Percentiles rank a stretch among this genome's conserved stretches.
Conservation (phyloP, 2,329 filamentous ascomycete species). For the Akanthomyces lecanii region DNA sequence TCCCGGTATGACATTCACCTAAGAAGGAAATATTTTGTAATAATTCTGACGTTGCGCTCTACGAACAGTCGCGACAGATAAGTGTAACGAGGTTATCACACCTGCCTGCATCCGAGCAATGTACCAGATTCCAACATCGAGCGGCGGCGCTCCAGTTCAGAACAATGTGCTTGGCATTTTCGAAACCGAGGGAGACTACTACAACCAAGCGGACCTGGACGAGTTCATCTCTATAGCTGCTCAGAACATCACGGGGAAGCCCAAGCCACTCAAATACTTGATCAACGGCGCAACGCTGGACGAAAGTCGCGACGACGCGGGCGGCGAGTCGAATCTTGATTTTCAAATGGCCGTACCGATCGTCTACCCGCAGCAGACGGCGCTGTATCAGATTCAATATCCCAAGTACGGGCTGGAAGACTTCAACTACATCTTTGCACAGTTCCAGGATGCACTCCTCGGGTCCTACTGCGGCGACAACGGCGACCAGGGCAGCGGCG, state of each 20-base stretch:
- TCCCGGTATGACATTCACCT: background rate
- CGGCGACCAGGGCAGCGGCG: slow-evolving; percentile 24
- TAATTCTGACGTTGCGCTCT: background rate
- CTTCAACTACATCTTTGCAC: slow-evolving; percentile 35
- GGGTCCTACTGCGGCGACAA: slow-evolving; percentile 43
- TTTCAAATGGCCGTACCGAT: slow-evolving; percentile 45
- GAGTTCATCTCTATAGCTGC: slow-evolving; percentile 35
- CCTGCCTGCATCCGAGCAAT: slow-evolving; percentile 49
- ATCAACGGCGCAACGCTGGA: slow-evolving; percentile 31
- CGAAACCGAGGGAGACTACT: slow-evolving; percentile 36
- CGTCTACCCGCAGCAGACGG: slow-evolving; percentile 46
- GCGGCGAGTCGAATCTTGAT: slow-evolving; percentile 43
- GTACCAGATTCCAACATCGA: slow-evolving; percentile 33
- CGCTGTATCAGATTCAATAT: slow-evolving; percentile 20
- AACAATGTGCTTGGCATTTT: slow-evolving; percentile 40
- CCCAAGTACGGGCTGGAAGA: background rate
- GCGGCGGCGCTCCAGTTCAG: background rate
- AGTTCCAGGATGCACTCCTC: slow-evolving; percentile 37
- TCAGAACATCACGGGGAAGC: slow-evolving; percentile 23
- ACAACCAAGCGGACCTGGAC: slow-evolving; percentile 37
- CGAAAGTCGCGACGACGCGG: slow-evolving; percentile 22
- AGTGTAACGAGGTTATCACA: slow-evolving; percentile 51
- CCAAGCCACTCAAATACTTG: slow-evolving; percentile 27
- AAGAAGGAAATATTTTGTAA: background rate
- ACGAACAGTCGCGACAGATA: background rate